phyloP scores from a whole-genome alignment of 176 grass and related monocot species.

The Ensete glaucum region DNA sequence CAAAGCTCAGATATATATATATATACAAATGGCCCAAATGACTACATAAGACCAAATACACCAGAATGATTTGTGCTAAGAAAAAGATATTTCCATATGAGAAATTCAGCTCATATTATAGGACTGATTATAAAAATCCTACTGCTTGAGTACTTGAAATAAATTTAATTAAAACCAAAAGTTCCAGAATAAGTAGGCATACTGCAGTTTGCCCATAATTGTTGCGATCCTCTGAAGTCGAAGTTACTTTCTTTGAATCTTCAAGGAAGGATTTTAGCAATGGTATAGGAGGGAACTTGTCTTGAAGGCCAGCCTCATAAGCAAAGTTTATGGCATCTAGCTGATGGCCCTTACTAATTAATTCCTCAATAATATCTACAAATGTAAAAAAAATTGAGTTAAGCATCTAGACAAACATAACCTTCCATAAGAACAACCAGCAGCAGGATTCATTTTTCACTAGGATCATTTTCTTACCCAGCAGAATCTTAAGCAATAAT shows the following conservation, averaged over 20 bases:
- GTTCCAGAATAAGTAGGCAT: neutral
- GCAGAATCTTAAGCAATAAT: too few species aligned
- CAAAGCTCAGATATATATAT: too few species aligned
- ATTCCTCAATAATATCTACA: slow-evolving; percentile 76
- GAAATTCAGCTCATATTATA: too few species aligned
- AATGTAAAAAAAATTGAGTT: neutral
- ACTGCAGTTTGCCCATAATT: slow-evolving; percentile 50
- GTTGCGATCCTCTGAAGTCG: slow-evolving; percentile 40
- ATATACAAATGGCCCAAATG: too few species aligned
- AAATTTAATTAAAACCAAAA: neutral
- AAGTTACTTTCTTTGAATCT: slow-evolving; percentile 47
- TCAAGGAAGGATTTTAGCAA: slow-evolving; percentile 73
- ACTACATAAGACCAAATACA: too few species aligned
- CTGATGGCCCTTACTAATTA: slow-evolving; percentile 77
- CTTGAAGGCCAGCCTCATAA: slow-evolving; percentile 80
- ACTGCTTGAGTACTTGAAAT: neutral
- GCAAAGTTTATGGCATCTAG: slow-evolving; percentile 87
- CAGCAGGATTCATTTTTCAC: too few species aligned
- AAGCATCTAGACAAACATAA: neutral
- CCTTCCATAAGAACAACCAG: neutral
- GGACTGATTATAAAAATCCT: neutral
- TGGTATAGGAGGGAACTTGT: slow-evolving; percentile 64
- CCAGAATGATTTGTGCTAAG: too few species aligned
- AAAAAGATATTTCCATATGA: too few species aligned
- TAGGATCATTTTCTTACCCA: too few species aligned